Evolutionary conservation across 352 stramenopile species (phyloP), one percentile per base, ranked within the genome.

Genomic region (Globisporangium barbulae): DNA sequence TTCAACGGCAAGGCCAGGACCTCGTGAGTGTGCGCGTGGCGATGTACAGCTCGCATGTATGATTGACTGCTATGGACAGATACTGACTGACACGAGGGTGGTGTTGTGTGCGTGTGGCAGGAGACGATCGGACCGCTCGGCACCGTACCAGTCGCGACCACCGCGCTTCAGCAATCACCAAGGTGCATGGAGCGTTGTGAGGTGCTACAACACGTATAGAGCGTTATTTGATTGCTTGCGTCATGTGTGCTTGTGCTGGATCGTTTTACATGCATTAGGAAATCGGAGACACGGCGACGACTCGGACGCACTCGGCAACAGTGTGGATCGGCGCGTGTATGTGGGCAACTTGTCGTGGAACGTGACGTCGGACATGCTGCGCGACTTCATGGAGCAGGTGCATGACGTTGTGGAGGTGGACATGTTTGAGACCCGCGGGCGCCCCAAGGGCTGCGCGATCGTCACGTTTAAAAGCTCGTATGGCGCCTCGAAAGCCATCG

Each of bases 371-470:
- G 74, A 89, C 59, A 80, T 92, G 55, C 69, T 96, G 37, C 91
- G 93, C 70, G 81, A 94, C 42, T 81, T 94, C 67, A 96, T 96
- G 87, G 63, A 83, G 30, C 58, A 72, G 0, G 87, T 80, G 0
- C 87, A 88, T 1, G 72, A 87, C 4, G 89, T 96, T 49, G 68
- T 89, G 35, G 68, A 83, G 44, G 85, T 81, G 3, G 78, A 78
- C 19, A 71, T 96, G 35, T 61, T 91, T 17, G 80, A 93, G 62
- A 68, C 63, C 53, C 77, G 80, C 59, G 85, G 87, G 0, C 84
- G 85, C 45, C 96, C 88, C 0, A 95, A 95, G 76, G 97, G 97
- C 39, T 98, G 90, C 72, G 97, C 89, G 2, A 88, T 98, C 65
- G 96, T 98, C 12, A 93, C 97, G 66, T 99, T 93, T 69, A 79